A percentile compares a stretch with the other conserved stretches of the same genome.
phyloP scores from a whole-genome alignment of 169 alveolate species.

The Cyclospora cayetanensis region DNA sequence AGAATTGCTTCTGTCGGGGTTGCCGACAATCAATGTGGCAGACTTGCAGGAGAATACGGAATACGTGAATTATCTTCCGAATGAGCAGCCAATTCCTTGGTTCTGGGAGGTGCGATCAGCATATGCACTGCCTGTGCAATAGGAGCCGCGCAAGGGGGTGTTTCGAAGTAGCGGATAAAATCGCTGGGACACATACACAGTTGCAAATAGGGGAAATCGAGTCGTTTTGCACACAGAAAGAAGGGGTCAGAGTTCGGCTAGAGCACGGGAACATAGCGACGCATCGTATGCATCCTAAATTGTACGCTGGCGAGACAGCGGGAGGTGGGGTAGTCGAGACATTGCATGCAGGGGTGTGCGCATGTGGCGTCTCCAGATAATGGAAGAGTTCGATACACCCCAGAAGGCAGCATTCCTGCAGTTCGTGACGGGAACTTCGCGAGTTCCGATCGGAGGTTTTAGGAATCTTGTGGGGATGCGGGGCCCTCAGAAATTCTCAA shows the following conservation, averaged over 20 bases:
- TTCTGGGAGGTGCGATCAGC: conserved; percentile 74
- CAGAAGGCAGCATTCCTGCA: conserved; percentile 76
- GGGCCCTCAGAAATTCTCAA: conserved; percentile 97
- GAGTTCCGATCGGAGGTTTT: conserved; percentile 99
- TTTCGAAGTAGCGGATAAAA: too few species aligned
- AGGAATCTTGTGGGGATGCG: conserved; percentile 97
- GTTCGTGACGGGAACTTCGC: conserved; percentile 96
- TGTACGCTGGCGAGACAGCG: too few species aligned
- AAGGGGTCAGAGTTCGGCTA: too few species aligned
- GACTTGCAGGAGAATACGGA: conserved; percentile 96
- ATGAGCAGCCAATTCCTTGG: conserved; percentile 90
- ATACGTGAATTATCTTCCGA: conserved; percentile 93
- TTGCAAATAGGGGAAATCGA: too few species aligned
- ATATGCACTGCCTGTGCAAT: neutral
- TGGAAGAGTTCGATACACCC: conserved; percentile 66
- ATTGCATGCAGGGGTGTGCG: too few species aligned
- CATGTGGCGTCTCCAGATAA: neutral
- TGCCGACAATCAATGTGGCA: conserved; percentile 98
- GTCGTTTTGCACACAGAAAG: too few species aligned
- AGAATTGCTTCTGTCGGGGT: conserved; percentile 91
- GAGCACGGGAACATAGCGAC: too few species aligned
- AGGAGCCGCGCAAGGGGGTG: too few species aligned
- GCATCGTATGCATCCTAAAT: too few species aligned
- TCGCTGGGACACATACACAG: too few species aligned
- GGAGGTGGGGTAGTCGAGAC: too few species aligned